Percentiles rank a stretch among this genome's conserved stretches.
Conservation (phyloP, 768 basidiomycete genomes). For the Panaeolus cyanescens region DNA sequence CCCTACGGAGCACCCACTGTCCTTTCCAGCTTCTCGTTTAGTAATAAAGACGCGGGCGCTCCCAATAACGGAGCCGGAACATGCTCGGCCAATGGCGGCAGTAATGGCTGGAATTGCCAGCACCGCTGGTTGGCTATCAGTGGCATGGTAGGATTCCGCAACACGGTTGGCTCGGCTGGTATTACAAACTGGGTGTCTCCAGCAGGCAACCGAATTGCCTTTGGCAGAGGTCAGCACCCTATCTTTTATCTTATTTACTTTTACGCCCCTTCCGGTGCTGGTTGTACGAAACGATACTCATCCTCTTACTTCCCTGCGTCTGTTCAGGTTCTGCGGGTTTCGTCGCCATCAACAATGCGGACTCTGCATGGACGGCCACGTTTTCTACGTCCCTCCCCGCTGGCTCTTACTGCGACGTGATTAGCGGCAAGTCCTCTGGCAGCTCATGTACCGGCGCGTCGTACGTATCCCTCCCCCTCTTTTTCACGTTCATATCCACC, state of each 20-base stretch:
- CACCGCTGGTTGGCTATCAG: conserved; percentile 59
- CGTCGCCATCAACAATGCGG: conserved; percentile 68
- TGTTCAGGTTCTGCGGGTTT: conserved; percentile 53
- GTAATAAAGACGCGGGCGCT: conserved; percentile 52
- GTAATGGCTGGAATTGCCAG: conserved; percentile 64
- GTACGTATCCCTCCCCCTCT: conserved; percentile 33
- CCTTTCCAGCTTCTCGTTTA: conserved; percentile 59
- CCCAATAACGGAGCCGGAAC: conserved; percentile 60
- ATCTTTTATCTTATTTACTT: conserved; percentile 3
- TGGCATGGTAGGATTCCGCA: conserved; percentile 67
- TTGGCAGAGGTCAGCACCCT: conserved; percentile 53
- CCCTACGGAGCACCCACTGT: conserved; percentile 68
- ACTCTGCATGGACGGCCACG: conserved; percentile 53
- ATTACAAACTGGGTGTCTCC: conserved; percentile 63
- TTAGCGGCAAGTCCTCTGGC: conserved; percentile 43
- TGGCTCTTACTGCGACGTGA: conserved; percentile 67
- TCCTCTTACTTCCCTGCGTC: not conserved
- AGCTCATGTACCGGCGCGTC: conserved; percentile 51
- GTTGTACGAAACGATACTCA: not conserved
- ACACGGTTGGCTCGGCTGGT: conserved; percentile 52
- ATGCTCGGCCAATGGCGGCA: conserved; percentile 50
- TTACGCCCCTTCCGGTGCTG: not conserved
- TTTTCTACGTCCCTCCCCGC: conserved; percentile 60
- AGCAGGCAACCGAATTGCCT: conserved; percentile 61
- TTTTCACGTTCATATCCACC: not conserved